These are phyloP conservation scores for Blastocystis sp. DNA, from an alignment of 352 stramenopile genomes.

Conservation along the genomic window DNA sequence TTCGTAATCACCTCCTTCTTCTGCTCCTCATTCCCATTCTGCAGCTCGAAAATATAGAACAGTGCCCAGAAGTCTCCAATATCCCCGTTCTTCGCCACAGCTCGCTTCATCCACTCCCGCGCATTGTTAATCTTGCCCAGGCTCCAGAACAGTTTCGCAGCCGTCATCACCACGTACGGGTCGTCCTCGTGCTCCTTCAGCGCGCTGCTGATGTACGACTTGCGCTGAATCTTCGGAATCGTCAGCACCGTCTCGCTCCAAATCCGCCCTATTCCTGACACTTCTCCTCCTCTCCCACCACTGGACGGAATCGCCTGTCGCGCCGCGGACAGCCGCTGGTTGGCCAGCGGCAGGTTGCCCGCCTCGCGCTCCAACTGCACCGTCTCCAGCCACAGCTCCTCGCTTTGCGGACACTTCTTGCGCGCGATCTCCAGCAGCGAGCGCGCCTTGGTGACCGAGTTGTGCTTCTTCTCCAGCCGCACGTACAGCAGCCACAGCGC, in stretches of 20 bases:
- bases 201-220: slow-evolving; percentile 88
- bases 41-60: slow-evolving; percentile 93
- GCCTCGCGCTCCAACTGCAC: slow-evolving; percentile 86
- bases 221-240: slow-evolving; percentile 88
- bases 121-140: slow-evolving; percentile 88
- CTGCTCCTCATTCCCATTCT: slow-evolving; percentile 81
- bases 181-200: slow-evolving; percentile 96
- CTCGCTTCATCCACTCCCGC: slow-evolving; percentile 94
- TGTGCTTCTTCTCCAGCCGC: slow-evolving; percentile 84
- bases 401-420: slow-evolving; percentile 88
- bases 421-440: slow-evolving; percentile 91
- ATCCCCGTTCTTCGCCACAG: slow-evolving; percentile 88
- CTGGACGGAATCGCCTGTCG: slow-evolving; percentile 87
- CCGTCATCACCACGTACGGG: slow-evolving; percentile 88
- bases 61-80: slow-evolving; percentile 93
- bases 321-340: slow-evolving; percentile 91
- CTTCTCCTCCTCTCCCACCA: neutral
- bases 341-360: slow-evolving; percentile 87
- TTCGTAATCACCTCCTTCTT: slow-evolving; percentile 78
- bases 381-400: slow-evolving; percentile 90
- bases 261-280: too few relatives aligned
- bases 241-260: slow-evolving; percentile 91
- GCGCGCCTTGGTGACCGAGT: slow-evolving; percentile 88
- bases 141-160: slow-evolving; percentile 91
- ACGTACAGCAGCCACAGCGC: slow-evolving; percentile 89